Percentiles rank a stretch among this genome's conserved stretches.
Evolutionary conservation across 2,329 filamentous ascomycete genomes (phyloP).

Genomic region (Fragosphaeria purpurea): DNA sequence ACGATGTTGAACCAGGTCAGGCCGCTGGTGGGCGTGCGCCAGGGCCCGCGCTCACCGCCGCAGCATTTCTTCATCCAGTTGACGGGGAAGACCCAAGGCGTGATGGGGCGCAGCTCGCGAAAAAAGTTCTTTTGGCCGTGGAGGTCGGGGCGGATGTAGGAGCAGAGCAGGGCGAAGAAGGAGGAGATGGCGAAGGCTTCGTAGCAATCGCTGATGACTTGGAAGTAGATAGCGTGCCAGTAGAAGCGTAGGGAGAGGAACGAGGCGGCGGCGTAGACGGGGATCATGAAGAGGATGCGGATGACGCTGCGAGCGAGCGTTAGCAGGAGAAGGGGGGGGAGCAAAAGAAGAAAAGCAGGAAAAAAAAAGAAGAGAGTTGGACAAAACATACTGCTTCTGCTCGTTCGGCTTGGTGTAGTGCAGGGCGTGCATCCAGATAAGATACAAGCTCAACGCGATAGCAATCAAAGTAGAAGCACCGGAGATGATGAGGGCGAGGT

Average conservation of each 20-base stretch:
- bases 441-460: conserved; percentile 41
- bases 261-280: conserved; percentile 65
- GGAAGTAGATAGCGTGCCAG: conserved; percentile 68
- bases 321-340: not conserved
- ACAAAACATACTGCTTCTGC: conserved; percentile 41
- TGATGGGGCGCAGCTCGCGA: conserved; percentile 51
- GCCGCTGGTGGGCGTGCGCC: conserved; percentile 68
- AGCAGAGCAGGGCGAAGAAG: conserved; percentile 75
- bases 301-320: conserved; percentile 51
- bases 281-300: conserved; percentile 81
- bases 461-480: conserved; percentile 39
- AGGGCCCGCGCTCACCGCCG: conserved; percentile 56
- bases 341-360: not conserved
- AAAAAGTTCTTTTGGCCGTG: conserved; percentile 80
- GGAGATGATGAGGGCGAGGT: conserved; percentile 41
- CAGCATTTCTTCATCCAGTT: conserved; percentile 61
- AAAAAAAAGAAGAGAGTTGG: too few species aligned
- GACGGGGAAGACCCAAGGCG: conserved; percentile 67
- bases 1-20: conserved; percentile 86
- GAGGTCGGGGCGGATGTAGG: conserved; percentile 67
- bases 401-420: conserved; percentile 52
- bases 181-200: conserved; percentile 82
- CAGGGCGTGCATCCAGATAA: conserved; percentile 48
- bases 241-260: conserved; percentile 68
- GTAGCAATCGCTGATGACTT: conserved; percentile 74